Evolutionary conservation across 2,329 filamentous ascomycete genomes (phyloP), one percentile per base, ranked within the genome.

Genomic region (Aspergillus udagawae): DNA sequence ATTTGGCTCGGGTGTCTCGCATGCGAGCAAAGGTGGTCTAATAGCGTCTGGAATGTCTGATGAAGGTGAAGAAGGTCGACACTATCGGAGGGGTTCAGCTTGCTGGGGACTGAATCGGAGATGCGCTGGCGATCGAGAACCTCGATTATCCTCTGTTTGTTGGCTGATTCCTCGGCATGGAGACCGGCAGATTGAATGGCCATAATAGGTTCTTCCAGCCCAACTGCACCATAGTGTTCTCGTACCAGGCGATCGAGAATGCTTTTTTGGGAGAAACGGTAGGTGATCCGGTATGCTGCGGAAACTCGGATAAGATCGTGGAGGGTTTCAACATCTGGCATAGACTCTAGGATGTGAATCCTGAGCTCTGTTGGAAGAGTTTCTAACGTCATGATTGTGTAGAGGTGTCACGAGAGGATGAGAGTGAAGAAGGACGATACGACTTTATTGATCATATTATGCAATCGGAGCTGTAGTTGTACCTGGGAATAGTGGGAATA

Each of bases 141-240:
- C 9, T 51, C 51, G 45, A 56, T 55, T 49, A 63, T 63, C 10
- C 53, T 53, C 6, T 47, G 14, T 12, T 57, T 57, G 53, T 61
- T 52, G 38, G 51, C 42, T 3, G 49, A 41, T 2, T 56, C 28
- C 20, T 63, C 59, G 28, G 59, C 60, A 41, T 61, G 47, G 5
- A 61, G 59, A 12, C 59, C 59, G n/a, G 52, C 49, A 10, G 60
- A 63, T 21, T 44, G 47, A 20, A 63, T 27, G 10, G 59, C 60
- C 3, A 59, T 55, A 17, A 63, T 10, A 23, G 60, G 56, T 32
- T 63, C 60, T 1, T 55, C 51, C 10, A 63, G 41, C 28, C 51
- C 59, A 17, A 59, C 48, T 32, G 55, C 42, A n/a, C 56, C 56
- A 49, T 61, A 59, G 4, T 53, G 52, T 38, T 53, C 42, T 21